These are phyloP conservation scores for Salvia hispanica DNA, from an alignment of 257 asterid species.

Conservation along the genomic window DNA sequence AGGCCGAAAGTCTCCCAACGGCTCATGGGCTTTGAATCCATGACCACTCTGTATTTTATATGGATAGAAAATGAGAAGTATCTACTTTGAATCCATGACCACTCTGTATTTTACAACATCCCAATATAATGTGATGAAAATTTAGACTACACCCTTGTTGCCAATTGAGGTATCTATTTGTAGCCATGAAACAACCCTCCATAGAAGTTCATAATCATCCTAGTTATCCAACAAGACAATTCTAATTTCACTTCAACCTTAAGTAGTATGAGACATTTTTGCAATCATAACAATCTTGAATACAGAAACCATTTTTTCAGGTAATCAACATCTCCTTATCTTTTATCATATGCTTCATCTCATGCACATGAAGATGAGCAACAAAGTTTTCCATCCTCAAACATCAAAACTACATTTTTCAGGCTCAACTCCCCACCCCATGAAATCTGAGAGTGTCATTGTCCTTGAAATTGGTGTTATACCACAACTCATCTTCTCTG, in stretches of 20 bases:
- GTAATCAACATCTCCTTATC: background rate
- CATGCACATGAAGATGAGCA: background rate
- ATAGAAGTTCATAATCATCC: too few species aligned
- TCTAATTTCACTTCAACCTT: background rate
- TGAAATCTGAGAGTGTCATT: conserved; percentile 55
- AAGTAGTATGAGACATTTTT: background rate
- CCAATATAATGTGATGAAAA: too few species aligned
- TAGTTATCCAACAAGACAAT: background rate
- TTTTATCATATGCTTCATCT: background rate
- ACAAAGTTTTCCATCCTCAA: conserved; percentile 15
- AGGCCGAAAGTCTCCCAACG: too few species aligned
- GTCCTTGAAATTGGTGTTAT: conserved; percentile 58
- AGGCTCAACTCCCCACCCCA: conserved; percentile 72
- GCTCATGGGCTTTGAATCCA: too few species aligned
- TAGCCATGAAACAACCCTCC: too few species aligned
- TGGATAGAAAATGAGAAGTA: too few species aligned
- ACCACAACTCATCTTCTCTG: conserved; percentile 39
- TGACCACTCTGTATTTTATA: too few species aligned
- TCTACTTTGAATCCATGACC: too few species aligned
- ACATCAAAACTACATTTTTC: conserved; percentile 21
- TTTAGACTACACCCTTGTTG: background rate
- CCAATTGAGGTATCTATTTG: background rate
- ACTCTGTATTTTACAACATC: too few species aligned
- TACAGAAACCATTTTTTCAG: background rate
- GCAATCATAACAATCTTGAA: background rate